Base-by-base conservation (phyloP, 139 green algal species). In the Haematococcus sp. region DNA sequence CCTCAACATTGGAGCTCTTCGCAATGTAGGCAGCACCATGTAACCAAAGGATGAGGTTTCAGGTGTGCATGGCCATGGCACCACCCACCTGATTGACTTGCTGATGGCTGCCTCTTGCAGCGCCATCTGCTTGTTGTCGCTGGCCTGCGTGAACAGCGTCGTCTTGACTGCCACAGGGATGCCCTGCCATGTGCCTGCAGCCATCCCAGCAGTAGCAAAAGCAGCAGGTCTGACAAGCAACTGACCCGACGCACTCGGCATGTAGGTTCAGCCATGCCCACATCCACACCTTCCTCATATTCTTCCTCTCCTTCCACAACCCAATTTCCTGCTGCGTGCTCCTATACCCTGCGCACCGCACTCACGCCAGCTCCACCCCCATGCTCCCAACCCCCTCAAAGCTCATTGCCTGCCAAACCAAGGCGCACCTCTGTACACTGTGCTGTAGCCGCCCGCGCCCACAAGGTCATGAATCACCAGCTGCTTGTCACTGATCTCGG, bases 71-170 rank as follows among this genome's bases (percentile, higher is more conserved):
- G 7, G 20, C 52, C 44, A 22, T 15, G 44, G 13, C 44, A 22
- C 52, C 52, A 23, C 58, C 9, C 27, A 65, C 58, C 3, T 71
- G 22, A 80, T 74, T 31, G 23, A 34, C 55, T 66, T 52, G 74
- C 74, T 75, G 44, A 80, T 71, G 66, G 74, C 74, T 5, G 74
- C 74, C 74, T 80, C 74, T 17, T 71, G 58, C 28, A 80, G 66
- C 56, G 74, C 74, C 32, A 71, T 66, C 1, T 30, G 56, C 20
- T 66, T 40, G 27, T 56, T 58, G 9, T 63, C 73, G 0, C 40
- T 3, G 0, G 40, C 54, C 11, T 28, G 35, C 27, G 52, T 40
- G n/a, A 78, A 78, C 5, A 73, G 51, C 3, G 67, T 22, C 49
- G 73, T 78, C 64, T 78, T 78, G 33, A 78, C 34, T 1, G 73